phyloP scores from a whole-genome alignment of 2,329 filamentous ascomycete species.

The Reticulascus tulasneorum region DNA sequence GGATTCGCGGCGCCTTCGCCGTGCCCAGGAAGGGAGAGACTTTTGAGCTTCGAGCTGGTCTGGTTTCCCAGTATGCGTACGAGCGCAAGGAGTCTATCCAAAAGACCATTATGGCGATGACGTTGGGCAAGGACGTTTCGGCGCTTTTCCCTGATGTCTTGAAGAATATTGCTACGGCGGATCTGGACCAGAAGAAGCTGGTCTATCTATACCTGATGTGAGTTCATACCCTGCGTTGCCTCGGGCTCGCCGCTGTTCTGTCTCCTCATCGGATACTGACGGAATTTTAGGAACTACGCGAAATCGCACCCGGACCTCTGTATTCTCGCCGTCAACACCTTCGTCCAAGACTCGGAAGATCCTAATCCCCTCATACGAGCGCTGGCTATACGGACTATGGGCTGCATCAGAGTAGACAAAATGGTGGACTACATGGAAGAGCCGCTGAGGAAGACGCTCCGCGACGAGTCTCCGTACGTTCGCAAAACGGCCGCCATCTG shows the following conservation, averaged over 20 bases:
- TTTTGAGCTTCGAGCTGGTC: slow-evolving; percentile 89
- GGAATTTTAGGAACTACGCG: slow-evolving; percentile 79
- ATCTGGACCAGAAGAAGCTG: slow-evolving; percentile 98
- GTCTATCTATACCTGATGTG: slow-evolving; percentile 98
- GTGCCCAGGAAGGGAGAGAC: slow-evolving; percentile 95
- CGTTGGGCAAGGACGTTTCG: slow-evolving; percentile 95
- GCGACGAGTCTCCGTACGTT: slow-evolving; percentile 97
- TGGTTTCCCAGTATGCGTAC: slow-evolving; percentile 98
- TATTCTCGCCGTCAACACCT: slow-evolving; percentile 97
- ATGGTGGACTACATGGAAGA: slow-evolving; percentile 99
- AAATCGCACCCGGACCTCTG: slow-evolving; percentile 98
- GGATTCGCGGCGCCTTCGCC: slow-evolving; percentile 90
- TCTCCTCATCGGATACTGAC: slow-evolving; percentile 15
- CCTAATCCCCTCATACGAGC: slow-evolving; percentile 94
- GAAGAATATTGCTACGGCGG: slow-evolving; percentile 94
- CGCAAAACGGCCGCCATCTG: slow-evolving; percentile 97
- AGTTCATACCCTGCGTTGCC: slow-evolving; percentile 24
- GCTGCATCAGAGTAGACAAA: slow-evolving; percentile 96
- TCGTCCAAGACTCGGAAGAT: slow-evolving; percentile 98
- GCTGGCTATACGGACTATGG: slow-evolving; percentile 95
- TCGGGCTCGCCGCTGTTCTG: not conserved
- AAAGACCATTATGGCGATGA: slow-evolving; percentile 99
- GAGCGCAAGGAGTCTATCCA: slow-evolving; percentile 99
- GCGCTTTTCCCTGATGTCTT: slow-evolving; percentile 94
- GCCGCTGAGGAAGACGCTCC: slow-evolving; percentile 87